Conservation (phyloP, 768 basidiomycete genomes). For the Trametopsis cervina region DNA sequence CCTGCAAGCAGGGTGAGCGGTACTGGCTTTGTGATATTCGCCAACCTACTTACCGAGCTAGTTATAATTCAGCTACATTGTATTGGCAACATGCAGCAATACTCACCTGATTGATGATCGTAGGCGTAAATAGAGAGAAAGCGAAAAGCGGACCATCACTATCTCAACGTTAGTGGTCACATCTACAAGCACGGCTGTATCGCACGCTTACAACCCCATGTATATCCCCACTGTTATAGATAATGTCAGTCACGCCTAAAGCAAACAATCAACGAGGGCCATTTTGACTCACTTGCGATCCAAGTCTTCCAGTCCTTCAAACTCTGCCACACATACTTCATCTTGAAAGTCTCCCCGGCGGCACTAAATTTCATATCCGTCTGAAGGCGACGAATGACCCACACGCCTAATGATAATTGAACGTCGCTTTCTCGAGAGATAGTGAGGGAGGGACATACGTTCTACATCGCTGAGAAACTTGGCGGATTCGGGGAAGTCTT, state of each 20-base stretch:
- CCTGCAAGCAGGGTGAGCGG: constrained; percentile 28
- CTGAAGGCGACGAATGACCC: constrained; percentile 58
- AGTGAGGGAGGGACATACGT: constrained; percentile 33
- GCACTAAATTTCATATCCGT: constrained; percentile 62
- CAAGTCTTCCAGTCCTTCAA: constrained; percentile 71
- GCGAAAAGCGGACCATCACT: constrained; percentile 47
- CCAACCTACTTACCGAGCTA: not conserved
- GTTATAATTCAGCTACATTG: not conserved
- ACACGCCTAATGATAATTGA: constrained; percentile 35
- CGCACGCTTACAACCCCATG: constrained; percentile 56
- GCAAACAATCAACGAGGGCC: not conserved
- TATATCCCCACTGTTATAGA: constrained; percentile 53
- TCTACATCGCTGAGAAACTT: constrained; percentile 63
- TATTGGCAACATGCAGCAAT: not conserved
- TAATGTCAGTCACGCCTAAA: constrained; percentile 3
- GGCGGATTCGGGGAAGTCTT: constrained; percentile 74
- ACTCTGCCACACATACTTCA: constrained; percentile 51
- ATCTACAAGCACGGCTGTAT: constrained; percentile 1
- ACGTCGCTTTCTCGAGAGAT: too few relatives aligned
- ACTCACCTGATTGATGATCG: constrained; percentile 44
- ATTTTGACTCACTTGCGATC: constrained; percentile 50
- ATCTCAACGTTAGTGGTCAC: constrained; percentile 3
- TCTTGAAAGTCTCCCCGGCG: constrained; percentile 47
- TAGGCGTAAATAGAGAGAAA: constrained; percentile 46
- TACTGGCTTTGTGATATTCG: not conserved